Conservation (phyloP, 805 yeast genomes). For the Sungouiozyma intestinalis region DNA sequence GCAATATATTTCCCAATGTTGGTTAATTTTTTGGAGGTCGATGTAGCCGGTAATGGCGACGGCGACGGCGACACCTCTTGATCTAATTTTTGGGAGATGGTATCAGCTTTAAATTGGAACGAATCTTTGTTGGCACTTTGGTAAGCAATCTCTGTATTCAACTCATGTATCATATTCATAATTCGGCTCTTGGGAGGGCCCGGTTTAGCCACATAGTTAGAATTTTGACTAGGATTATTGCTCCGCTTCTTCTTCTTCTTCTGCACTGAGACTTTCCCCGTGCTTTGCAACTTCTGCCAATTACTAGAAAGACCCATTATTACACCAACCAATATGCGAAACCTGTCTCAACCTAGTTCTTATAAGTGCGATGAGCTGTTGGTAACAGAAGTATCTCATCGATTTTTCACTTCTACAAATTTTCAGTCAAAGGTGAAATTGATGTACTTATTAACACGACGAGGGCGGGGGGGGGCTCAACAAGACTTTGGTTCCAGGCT, state of each 20-base stretch:
- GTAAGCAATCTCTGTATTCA: slow-evolving; percentile 21
- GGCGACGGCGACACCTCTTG: too few relatives aligned
- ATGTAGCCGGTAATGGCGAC: too few relatives aligned
- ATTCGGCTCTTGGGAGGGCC: slow-evolving; percentile 7
- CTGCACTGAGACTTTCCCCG: slow-evolving; percentile 8
- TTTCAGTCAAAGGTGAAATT: slow-evolving; percentile 4
- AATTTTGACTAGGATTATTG: background rate
- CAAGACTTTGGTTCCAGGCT: too few relatives aligned
- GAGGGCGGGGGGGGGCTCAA: too few relatives aligned
- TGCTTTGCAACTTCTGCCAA: slow-evolving; percentile 25
- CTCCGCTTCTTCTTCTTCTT: slow-evolving; percentile 5
- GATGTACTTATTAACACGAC: background rate
- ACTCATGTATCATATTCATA: slow-evolving; percentile 24
- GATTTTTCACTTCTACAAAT: background rate
- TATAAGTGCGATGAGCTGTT: background rate
- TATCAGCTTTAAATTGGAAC: slow-evolving; percentile 13
- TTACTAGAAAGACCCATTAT: slow-evolving; percentile 30
- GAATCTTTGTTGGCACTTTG: slow-evolving; percentile 14
- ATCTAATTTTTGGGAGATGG: background rate
- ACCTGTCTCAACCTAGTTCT: background rate
- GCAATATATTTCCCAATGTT: slow-evolving; percentile 67
- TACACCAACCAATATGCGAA: too few relatives aligned
- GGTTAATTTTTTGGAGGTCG: slow-evolving; percentile 21
- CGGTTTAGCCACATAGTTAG: background rate
- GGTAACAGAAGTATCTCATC: background rate